These are phyloP conservation scores for Collybiopsis luxurians DNA, from an alignment of 768 basidiomycete genomes.

Conservation along the genomic window DNA sequence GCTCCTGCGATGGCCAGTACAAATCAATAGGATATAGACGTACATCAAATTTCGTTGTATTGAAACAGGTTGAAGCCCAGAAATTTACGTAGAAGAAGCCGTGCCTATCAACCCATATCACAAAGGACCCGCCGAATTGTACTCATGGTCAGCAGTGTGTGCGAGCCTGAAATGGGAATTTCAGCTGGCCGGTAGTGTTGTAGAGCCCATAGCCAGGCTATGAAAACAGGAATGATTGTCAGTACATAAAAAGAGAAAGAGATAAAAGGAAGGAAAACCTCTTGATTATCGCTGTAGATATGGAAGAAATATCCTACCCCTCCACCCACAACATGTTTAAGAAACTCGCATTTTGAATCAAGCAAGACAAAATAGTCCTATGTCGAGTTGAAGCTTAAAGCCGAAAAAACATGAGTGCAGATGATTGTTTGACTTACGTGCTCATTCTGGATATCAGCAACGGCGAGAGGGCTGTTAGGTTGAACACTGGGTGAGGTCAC, in stretches of 20 bases:
- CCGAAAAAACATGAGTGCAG: not conserved
- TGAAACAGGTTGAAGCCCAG: no score
- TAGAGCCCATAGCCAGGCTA: constrained; percentile 73
- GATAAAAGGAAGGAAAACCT: constrained; percentile 6
- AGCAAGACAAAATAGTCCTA: constrained; percentile 64
- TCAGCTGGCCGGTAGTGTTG: constrained; percentile 40
- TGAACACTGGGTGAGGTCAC: constrained; percentile 57
- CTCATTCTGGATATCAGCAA: constrained; percentile 59
- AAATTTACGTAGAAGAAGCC: no score
- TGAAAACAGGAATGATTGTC: not conserved
- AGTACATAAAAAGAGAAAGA: not conserved
- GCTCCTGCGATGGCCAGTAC: not conserved
- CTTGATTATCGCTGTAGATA: constrained; percentile 65
- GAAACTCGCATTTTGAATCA: constrained; percentile 57
- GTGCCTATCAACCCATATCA: no score
- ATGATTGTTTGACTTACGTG: constrained; percentile 36
- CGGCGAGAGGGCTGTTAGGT: constrained; percentile 60
- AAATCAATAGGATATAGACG: not conserved
- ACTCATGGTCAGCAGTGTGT: constrained; percentile 61
- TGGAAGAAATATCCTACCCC: constrained; percentile 83
- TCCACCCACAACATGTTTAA: constrained; percentile 57
- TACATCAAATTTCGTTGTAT: no score
- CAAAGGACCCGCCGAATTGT: no score
- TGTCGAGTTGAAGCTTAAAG: constrained; percentile 2
- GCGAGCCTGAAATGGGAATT: constrained; percentile 65